Evolutionary conservation across 1,284 basidiomycete genomes (phyloP).

Genomic region (Wallemia mellicola): DNA sequence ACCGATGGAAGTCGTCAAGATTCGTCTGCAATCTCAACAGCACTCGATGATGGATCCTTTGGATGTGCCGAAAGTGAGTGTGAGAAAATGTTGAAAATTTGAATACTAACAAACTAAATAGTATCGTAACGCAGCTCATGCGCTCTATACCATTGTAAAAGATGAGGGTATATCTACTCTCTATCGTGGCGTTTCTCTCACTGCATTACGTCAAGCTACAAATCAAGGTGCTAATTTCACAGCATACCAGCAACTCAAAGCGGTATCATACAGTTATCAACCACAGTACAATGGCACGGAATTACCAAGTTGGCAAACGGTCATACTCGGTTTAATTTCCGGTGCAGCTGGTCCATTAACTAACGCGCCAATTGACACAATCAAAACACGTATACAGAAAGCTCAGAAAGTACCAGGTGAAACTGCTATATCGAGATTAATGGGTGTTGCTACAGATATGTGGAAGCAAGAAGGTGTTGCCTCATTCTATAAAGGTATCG

Average conservation of each 20-base stretch:
- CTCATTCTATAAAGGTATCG: constrained; percentile 94
- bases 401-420: constrained; percentile 44
- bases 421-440: constrained; percentile 38
- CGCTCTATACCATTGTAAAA: constrained; percentile 73
- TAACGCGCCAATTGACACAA: constrained; percentile 90
- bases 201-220: constrained; percentile 83
- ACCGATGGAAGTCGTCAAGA: constrained; percentile 99
- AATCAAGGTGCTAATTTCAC: constrained; percentile 99
- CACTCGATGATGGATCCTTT: constrained; percentile 91
- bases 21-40: constrained; percentile 86
- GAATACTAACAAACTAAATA: not conserved
- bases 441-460: constrained; percentile 61
- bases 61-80: constrained; percentile 43
- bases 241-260: constrained; percentile 89
- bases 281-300: constrained; percentile 28
- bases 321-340: constrained; percentile 73
- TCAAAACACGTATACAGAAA: constrained; percentile 65
- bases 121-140: constrained; percentile 55
- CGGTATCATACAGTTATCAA: constrained; percentile 40
- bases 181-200: constrained; percentile 76
- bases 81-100: not conserved
- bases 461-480: constrained; percentile 63
- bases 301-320: constrained; percentile 80
- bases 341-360: constrained; percentile 94
- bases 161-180: constrained; percentile 69